phyloP scores from a whole-genome alignment of 129 eudicot species.

The Daucus carota region DH1_v3.0 NC_030382.2:46009001-46009500 shows the following conservation, averaged over 20 bases:
- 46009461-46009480: not conserved
- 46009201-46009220: slow-evolving; percentile 78
- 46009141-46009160: slow-evolving; percentile 61
- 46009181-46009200: slow-evolving; percentile 85
- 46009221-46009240: slow-evolving; percentile 56
- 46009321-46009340: slow-evolving; percentile 28
- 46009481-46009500: not conserved
- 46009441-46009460: not conserved
- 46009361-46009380: not conserved
- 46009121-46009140: slow-evolving; percentile 63
- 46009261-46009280: slow-evolving; percentile 80
- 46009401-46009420: not conserved
- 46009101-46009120: slow-evolving; percentile 29
- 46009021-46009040: slow-evolving; percentile 51
- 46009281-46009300: slow-evolving; percentile 80
- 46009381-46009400: not conserved
- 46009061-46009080: not conserved
- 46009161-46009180: slow-evolving; percentile 72
- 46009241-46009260: slow-evolving; percentile 69
- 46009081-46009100: slow-evolving; percentile 18
- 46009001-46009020: slow-evolving; percentile 74
- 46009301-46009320: slow-evolving; percentile 81
- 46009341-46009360: slow-evolving; percentile 12
- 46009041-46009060: not conserved
- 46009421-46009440: not conserved